These are phyloP conservation scores for Lyophyllum semitale DNA, from an alignment of 768 basidiomycete species.

Conservation along the genomic window DNA sequence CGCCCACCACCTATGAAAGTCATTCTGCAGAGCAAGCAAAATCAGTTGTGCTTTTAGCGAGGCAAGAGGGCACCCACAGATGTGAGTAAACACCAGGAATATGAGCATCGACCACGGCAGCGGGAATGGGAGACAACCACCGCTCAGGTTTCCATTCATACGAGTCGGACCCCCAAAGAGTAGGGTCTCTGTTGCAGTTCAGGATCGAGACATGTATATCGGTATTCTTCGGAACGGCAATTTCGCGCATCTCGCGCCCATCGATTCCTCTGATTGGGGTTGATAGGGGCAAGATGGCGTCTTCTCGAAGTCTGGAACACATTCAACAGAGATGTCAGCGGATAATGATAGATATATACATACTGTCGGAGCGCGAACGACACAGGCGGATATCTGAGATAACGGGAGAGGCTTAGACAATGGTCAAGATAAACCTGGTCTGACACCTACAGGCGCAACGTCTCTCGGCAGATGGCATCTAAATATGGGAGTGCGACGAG, in stretches of 20 bases:
- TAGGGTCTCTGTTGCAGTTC: no score
- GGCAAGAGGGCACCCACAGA: constrained; percentile 24
- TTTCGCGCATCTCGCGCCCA: no score
- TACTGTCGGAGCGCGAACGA: constrained; percentile 16
- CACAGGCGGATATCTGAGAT: constrained; percentile 19
- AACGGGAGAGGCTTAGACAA: background rate
- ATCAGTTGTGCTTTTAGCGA: background rate
- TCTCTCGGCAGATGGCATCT: constrained; percentile 41
- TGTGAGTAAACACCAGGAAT: no score
- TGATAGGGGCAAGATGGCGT: constrained; percentile 42
- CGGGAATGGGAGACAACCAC: constrained; percentile 45
- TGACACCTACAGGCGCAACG: constrained; percentile 38
- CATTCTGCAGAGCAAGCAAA: constrained; percentile 10
- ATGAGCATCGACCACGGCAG: constrained; percentile 33
- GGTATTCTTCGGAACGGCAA: no score
- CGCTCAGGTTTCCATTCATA: constrained; percentile 55
- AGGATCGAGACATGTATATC: no score
- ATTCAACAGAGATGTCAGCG: background rate
- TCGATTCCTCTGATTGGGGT: constrained; percentile 36
- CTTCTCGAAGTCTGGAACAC: constrained; percentile 32
- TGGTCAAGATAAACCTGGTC: background rate
- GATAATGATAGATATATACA: background rate
- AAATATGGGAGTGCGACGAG: constrained; percentile 36
- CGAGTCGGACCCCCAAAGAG: no score
- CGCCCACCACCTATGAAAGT: no score